Conservation (phyloP, 1,284 basidiomycete genomes). For the Wallemia hederae region DNA sequence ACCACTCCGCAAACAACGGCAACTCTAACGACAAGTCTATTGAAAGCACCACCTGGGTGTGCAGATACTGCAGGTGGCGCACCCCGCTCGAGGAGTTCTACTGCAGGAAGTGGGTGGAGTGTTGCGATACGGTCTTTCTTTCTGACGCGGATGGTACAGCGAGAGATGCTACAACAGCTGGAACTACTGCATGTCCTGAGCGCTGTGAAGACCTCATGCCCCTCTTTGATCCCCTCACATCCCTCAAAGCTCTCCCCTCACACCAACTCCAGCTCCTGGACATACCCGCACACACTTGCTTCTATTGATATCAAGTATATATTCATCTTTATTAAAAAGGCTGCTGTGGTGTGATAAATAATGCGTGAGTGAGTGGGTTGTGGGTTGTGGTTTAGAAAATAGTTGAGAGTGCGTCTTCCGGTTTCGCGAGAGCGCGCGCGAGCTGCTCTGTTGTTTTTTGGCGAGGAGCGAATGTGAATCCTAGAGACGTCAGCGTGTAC, state of each 20-base stretch:
- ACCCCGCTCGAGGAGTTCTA: not conserved
- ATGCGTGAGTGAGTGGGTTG: not conserved
- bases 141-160: not conserved
- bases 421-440: conserved; percentile 12
- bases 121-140: not conserved
- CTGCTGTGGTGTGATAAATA: not conserved
- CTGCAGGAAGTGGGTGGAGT: not conserved
- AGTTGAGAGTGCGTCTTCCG: conserved; percentile 17
- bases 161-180: not conserved
- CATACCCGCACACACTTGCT: too few species aligned
- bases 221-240: not conserved
- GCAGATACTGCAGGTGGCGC: not conserved
- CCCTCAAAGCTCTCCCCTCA: not conserved
- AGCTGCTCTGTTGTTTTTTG: conserved; percentile 6
- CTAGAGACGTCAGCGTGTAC: conserved; percentile 2
- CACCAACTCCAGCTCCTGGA: too few species aligned
- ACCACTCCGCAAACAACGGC: not conserved
- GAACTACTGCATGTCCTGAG: not conserved
- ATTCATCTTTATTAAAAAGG: not conserved
- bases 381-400: conserved; percentile 14
- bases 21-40: not conserved
- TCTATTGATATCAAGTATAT: not conserved
- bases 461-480: not conserved
- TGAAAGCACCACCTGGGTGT: not conserved
- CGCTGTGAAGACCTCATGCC: too few species aligned